These are phyloP conservation scores for Lactifluus echinatus DNA, from an alignment of 768 basidiomycete genomes.

Conservation along the genomic window DNA sequence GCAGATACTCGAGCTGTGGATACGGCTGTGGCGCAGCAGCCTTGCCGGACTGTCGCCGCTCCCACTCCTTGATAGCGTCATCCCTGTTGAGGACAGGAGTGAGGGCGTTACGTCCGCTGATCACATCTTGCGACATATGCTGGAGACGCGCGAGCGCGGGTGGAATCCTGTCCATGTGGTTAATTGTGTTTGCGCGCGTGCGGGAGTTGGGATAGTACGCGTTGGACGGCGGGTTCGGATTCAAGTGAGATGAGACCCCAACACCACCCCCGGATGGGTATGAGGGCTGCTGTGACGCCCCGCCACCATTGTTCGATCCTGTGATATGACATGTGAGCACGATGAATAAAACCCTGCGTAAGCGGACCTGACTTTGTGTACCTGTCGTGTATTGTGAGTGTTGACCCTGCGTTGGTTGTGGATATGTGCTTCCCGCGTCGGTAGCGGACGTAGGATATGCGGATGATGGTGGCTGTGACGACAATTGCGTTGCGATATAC, in stretches of 20 bases:
- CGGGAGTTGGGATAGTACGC: slow-evolving; percentile 65
- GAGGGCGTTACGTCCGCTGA: slow-evolving; percentile 68
- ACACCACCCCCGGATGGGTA: slow-evolving; percentile 6
- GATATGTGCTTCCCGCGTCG: slow-evolving; percentile 21
- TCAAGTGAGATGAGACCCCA: slow-evolving; percentile 22
- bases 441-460: slow-evolving; percentile 27
- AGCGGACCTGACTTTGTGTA: slow-evolving; percentile 27
- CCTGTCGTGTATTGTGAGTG: slow-evolving; percentile 21
- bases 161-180: slow-evolving; percentile 86
- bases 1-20: slow-evolving; percentile 83
- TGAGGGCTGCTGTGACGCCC: slow-evolving; percentile 21
- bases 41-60: slow-evolving; percentile 74
- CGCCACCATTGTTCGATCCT: slow-evolving; percentile 24
- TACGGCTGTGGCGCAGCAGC: slow-evolving; percentile 66
- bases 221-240: slow-evolving; percentile 51
- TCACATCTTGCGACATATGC: slow-evolving; percentile 81
- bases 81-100: slow-evolving; percentile 94
- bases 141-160: slow-evolving; percentile 85
- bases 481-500: slow-evolving; percentile 48
- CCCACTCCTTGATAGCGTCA: slow-evolving; percentile 95
- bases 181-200: slow-evolving; percentile 85
- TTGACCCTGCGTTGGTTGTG: slow-evolving; percentile 16
- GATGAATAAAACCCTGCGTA: slow-evolving; percentile 39
- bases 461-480: slow-evolving; percentile 27
- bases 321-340: slow-evolving; percentile 39